Base-by-base conservation (phyloP, 768 basidiomycete species). In the Sporobolomyces pararoseus region DNA sequence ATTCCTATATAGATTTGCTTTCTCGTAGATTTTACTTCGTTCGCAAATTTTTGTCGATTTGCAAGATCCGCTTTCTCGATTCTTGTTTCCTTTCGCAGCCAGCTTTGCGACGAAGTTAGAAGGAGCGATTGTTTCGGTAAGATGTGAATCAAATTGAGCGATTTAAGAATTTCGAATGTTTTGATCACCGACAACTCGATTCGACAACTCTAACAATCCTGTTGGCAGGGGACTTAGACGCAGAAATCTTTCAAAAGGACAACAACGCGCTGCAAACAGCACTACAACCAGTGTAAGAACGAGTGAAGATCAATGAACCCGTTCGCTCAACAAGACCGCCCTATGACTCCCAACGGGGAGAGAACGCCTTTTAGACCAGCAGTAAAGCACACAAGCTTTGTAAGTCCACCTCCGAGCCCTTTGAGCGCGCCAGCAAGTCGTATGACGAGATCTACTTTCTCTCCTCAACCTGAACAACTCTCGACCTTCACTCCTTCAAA, bases 391-490 rank as follows among this genome's bases (percentile, higher is more conserved):
- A 27, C 5, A 5, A 61, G 31, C 31, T 49, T 34, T n/a, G 44
- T 39, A 12, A 61, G 44, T 31, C 59, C 59, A 3, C 59, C 59
- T 3, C 13, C 59, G 46, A 47, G 44, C 46, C 59, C 59, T 2
- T 12, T 47, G 21, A 29, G 19, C 29, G 31, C 59, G 3, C 44
- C 44, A n/a, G 13, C 37, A 12, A 34, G 37, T 34, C 59, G 44
- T 16, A 32, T 49, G 59, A n/a, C 44, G 31, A 47, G 59, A 10
- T 25, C 58, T 25, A 39, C 62, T 6, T 51, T 50, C 35, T 39
- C 62, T 35, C 62, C 61, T 34, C 61, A 52, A 34, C 61, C 46
- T 5, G 47, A 63, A n/a, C 50, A 4, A 59, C 12, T 25, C 31
- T 42, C 58, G 19, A 29, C 50, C 3, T 52, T 63, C 50, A 29